phyloP scores from a whole-genome alignment of 2,329 filamentous ascomycete species.

The Aureobasidium sp. region DNA sequence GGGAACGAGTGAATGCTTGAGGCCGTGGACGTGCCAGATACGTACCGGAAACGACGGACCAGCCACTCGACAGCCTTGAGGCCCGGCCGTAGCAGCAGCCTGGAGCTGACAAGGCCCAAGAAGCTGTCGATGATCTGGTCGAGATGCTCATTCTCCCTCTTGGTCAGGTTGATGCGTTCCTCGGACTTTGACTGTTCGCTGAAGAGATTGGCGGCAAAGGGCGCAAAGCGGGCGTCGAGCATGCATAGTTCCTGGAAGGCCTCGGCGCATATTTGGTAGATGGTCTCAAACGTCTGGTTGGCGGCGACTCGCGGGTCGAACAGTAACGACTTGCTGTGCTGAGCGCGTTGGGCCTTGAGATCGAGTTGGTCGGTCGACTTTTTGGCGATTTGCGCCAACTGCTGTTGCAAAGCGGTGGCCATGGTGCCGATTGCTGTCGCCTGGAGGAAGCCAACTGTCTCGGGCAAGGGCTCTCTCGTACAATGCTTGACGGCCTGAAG shows the following conservation, averaged over 20 bases:
- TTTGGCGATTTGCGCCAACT: slow-evolving; percentile 85
- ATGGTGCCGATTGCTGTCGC: slow-evolving; percentile 37
- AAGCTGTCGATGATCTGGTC: slow-evolving; percentile 73
- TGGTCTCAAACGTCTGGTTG: slow-evolving; percentile 78
- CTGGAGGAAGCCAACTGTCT: not conserved
- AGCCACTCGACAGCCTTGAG: slow-evolving; percentile 94
- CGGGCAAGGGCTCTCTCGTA: not conserved
- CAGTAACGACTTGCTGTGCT: slow-evolving; percentile 89
- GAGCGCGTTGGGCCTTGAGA: slow-evolving; percentile 82
- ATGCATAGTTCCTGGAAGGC: slow-evolving; percentile 87
- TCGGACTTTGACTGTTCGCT: slow-evolving; percentile 86
- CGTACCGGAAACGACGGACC: slow-evolving; percentile 76
- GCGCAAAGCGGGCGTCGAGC: slow-evolving; percentile 68
- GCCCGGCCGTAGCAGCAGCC: slow-evolving; percentile 74
- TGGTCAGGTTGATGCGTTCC: slow-evolving; percentile 77
- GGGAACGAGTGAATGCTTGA: too few relatives aligned
- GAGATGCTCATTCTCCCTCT: slow-evolving; percentile 71
- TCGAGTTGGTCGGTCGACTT: slow-evolving; percentile 86
- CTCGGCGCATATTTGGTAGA: slow-evolving; percentile 79
- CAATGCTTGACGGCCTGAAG: not conserved
- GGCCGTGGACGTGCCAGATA: slow-evolving; percentile 8
- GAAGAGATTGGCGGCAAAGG: slow-evolving; percentile 73
- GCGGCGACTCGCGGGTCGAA: slow-evolving; percentile 81
- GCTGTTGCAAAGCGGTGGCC: slow-evolving; percentile 81
- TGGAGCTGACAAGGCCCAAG: slow-evolving; percentile 66